A percentile compares a stretch with the other conserved stretches of the same genome.
Conservation (phyloP, 2,329 filamentous ascomycete species). For the Setomelanomma holmii region DNA sequence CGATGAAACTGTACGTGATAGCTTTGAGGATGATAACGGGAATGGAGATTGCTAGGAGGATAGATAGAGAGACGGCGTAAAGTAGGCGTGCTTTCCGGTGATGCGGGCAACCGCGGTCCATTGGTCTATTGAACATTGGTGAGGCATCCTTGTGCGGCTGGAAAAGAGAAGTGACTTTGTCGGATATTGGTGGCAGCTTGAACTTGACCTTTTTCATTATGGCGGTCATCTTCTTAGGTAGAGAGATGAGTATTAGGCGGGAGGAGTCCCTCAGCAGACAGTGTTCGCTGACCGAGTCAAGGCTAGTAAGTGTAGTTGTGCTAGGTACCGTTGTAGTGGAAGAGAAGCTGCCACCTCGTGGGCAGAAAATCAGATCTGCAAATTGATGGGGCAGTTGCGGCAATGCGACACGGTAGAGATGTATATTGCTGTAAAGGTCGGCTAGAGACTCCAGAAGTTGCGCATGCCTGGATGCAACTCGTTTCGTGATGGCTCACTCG, state of each 20-base stretch:
- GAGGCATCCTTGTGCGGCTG: slow-evolving; percentile 13
- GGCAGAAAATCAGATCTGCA: slow-evolving; percentile 12
- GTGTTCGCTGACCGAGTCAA: no score
- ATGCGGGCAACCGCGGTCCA: slow-evolving; percentile 19
- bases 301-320: background rate
- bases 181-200: slow-evolving; percentile 11
- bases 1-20: slow-evolving; percentile 42
- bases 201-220: slow-evolving; percentile 20
- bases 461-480: slow-evolving; percentile 25
- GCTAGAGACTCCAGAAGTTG: slow-evolving; percentile 1
- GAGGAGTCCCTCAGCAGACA: no score
- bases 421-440: slow-evolving; percentile 23
- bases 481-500: slow-evolving; percentile 32
- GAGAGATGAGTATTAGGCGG: no score
- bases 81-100: slow-evolving; percentile 30
- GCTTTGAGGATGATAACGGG: slow-evolving; percentile 36
- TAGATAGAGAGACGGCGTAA: slow-evolving; percentile 22
- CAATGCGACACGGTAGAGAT: slow-evolving; percentile 21
- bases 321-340: no score
- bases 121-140: slow-evolving; percentile 13
- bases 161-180: slow-evolving; percentile 20
- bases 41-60: slow-evolving; percentile 27
- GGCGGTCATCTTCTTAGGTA: slow-evolving; percentile 1
- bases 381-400: slow-evolving; percentile 1
- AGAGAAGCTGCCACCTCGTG: background rate